These are phyloP conservation scores for Arctium minus DNA, from an alignment of 129 eudicot genomes.

Conservation along the genomic window DNA sequence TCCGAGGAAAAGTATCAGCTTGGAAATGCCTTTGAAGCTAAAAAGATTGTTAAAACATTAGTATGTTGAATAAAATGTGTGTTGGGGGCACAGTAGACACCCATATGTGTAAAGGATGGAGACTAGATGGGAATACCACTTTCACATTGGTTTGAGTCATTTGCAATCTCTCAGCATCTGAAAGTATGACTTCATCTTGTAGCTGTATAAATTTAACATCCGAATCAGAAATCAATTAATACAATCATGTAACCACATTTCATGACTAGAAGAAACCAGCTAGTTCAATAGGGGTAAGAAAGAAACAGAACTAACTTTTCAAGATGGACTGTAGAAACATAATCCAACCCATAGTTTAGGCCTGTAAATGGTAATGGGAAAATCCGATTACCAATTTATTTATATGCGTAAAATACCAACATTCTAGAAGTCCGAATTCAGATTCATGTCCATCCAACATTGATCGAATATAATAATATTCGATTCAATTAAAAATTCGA, in stretches of 20 bases:
- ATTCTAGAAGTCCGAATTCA: neutral
- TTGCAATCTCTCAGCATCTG: constrained; percentile 87
- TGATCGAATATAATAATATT: neutral
- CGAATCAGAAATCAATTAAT: constrained; percentile 8
- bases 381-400: neutral
- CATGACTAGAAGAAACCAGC: neutral
- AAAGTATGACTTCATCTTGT: constrained; percentile 87
- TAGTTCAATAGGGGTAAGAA: neutral
- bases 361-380: neutral
- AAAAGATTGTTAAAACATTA: constrained; percentile 10
- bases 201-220: constrained; percentile 45
- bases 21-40: constrained; percentile 98
- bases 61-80: constrained; percentile 1
- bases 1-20: constrained; percentile 90
- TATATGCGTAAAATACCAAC: neutral
- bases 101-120: neutral
- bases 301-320: neutral
- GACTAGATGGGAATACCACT: constrained; percentile 48
- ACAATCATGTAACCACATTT: neutral
- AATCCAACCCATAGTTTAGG: neutral
- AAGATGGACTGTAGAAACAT: neutral
- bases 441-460: neutral
- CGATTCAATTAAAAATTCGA: neutral
- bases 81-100: neutral
- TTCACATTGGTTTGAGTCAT: constrained; percentile 93